A percentile compares a stretch with the other conserved stretches of the same genome.
These are phyloP conservation scores for Podospora pseudocomata DNA, from an alignment of 495 filamentous ascomycete genomes.

Conservation along the genomic window DNA sequence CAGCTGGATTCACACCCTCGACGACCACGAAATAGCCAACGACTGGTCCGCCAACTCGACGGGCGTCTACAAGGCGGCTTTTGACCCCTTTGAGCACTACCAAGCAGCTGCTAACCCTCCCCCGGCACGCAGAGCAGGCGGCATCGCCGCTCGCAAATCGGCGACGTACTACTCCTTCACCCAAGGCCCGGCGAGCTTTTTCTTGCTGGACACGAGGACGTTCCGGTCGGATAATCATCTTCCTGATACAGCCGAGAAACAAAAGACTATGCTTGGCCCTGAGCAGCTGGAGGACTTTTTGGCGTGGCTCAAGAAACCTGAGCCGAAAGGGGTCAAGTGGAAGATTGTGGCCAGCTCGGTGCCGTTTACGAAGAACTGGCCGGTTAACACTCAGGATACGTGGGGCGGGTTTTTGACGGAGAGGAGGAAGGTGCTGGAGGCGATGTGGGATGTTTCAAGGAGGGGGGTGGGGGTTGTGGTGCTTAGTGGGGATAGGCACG, in stretches of 20 bases:
- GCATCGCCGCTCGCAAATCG: conserved; percentile 36
- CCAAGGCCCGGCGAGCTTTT: conserved; percentile 88
- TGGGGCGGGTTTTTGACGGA: conserved; percentile 89
- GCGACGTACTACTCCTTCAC: conserved; percentile 82
- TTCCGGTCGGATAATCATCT: conserved; percentile 65
- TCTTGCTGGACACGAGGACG: conserved; percentile 86
- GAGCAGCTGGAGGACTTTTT: conserved; percentile 77
- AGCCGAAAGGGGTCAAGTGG: conserved; percentile 78
- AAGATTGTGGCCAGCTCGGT: conserved; percentile 85
- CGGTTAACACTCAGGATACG: conserved; percentile 74
- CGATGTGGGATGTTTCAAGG: conserved; percentile 80
- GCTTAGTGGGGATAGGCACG: conserved; percentile 85
- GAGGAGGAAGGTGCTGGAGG: conserved; percentile 72
- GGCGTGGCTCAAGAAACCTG: conserved; percentile 63
- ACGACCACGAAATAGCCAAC: conserved; percentile 94
- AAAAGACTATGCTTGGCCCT: conserved; percentile 82
- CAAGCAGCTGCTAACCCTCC: conserved; percentile 83
- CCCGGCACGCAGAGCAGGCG: conserved; percentile 41
- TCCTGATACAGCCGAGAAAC: conserved; percentile 41
- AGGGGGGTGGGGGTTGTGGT: conserved; percentile 75
- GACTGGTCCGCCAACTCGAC: conserved; percentile 79
- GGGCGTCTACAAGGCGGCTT: conserved; percentile 66
- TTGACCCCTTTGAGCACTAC: conserved; percentile 85
- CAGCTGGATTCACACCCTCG: conserved; percentile 92
- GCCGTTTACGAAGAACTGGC: conserved; percentile 97